Base-by-base conservation (phyloP, 306 rosid species). In the Nissolia schottii region DNA sequence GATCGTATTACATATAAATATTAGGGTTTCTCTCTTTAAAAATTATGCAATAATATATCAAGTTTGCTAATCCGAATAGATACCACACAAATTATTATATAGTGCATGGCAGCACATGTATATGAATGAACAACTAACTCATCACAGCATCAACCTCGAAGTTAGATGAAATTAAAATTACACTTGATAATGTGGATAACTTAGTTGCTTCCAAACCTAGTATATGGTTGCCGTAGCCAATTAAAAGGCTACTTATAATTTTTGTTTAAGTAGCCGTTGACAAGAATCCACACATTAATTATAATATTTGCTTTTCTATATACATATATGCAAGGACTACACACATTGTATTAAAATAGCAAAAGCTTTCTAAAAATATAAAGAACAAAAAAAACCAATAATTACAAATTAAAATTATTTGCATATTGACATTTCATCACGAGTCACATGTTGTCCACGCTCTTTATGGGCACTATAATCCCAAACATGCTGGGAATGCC, bases 81-180 rank as follows among this genome's bases (percentile, higher is more conserved):
- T 71, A 41, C 70, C 76, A 49, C 51, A 29, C 60, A 67, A 27
- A 18, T 53, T 37, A 61, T 6, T 41, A 5, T 37, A 54, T 48
- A 68, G 69, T 60, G n/a, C n/a, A n/a, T n/a, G 43, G 64, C 64
- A 67, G 70, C 82, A 82, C 82, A 78, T 73, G 80, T 32, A 46
- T 64, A 78, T 73, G 80, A 25, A 46, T 64, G 35, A 25, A 14
- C 61, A 53, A 74, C 73, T 66, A 72, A 28, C 74, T 67, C 62
- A 60, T 67, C 62, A 60, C 28, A 76, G 78, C 58, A 80, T 85
- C 91, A 82, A 82, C 84, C 87, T 89, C 85, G 86, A 84, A 78
- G 51, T 76, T 74, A 71, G 85, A 75, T 80, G 70, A 81, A 80
- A 58, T 73, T 58, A 57, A 60, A n/a, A 37, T 73, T 56, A 20